Evolutionary conservation across 345 rosid species (phyloP), one percentile per base, ranked within the genome.

Genomic region (Gossypium australe): DNA sequence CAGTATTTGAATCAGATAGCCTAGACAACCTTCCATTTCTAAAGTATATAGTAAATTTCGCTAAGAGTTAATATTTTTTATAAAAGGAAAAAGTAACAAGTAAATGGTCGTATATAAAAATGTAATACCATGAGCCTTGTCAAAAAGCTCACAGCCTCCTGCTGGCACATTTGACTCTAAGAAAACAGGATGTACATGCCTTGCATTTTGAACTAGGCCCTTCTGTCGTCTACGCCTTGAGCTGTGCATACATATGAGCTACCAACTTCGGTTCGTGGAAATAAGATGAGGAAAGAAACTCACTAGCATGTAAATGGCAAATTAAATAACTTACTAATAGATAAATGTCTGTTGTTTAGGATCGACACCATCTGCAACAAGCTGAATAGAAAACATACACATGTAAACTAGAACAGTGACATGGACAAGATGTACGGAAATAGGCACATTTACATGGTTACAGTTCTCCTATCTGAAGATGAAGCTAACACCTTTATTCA

Each of bases 301-400:
- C 43, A 79, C 57, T 58, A 45, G 52, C 22, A 8, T 63, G 62
- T 63, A 68, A 69, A n/a, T 38, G 69, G 27, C 48, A 78, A 62
- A n/a, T 12, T 66, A 18, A 2, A 61, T 65, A 60, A 80, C 90
- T 81, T 85, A 92, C 99, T 89, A 86, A 76, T 84, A 90, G 86
- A 77, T 86, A 85, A 96, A 90, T 4, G 97, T 90, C 82, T 96
- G 97, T 58, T 89, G 97, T 84, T 89, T 92, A 41, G 99, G 99
- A 88, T 96, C 97, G 82, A 85, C 78, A 59, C 87, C 91, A 52
- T 87, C 92, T 16, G 93, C 89, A 83, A 88, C 84, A 71, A 85
- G 80, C 99, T 93, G 87, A 77, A 79, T 16, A 75, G 56, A 82
- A 75, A 47, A 79, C 14, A 81, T 49, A 10, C 55, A 77, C 53